Evolutionary conservation across 495 filamentous ascomycete genomes (phyloP), one percentile per base, ranked within the genome.

Genomic region (Acidomyces sp.): DNA sequence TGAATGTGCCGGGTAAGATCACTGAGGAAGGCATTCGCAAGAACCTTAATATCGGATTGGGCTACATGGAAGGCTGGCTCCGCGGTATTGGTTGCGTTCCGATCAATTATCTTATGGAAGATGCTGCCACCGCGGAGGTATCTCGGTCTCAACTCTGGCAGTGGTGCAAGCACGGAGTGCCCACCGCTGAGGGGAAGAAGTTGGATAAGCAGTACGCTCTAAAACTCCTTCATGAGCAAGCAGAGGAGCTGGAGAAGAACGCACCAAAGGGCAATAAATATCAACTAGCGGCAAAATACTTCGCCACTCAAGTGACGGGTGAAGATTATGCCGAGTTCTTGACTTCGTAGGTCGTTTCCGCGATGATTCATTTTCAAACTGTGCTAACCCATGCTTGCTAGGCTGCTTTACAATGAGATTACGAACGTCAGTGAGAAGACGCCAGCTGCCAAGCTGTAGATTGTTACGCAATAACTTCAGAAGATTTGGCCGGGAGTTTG

Each of bases 101-200:
- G 15, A 95, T 99, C 65, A 95, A 99, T 69, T 92, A 79, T 60
- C 68, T 97, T n/a, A 99, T 99, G 90, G 92, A 99, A 64, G 92
- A 99, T 49, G 90, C 90, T 18, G 90, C 90, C 9, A 99, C 90
- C 6, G 90, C 90, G 33, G 90, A 99, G 65, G 90, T 99, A 6
- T 84, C 77, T 34, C 80, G 90, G 41, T 78, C 71, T 30, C 74
- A 97, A 72, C 76, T 97, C 22, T 97, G 90, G 90, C 90, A 97
- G 62, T 97, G 90, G 90, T 72, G 77, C 37, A 71, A 70, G 46
- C 90, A 97, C 67, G 78, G 82, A 55, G 76, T 93, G 16, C 70
- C 71, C 41, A 93, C 88, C 11, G 71, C 78, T 17, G 86, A 94
- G 57, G 92, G 90, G 60, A 86, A 87, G 72, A 81, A 77, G 55